Conservation (phyloP, 352 stramenopile genomes). For the Pythium biforme region DNA sequence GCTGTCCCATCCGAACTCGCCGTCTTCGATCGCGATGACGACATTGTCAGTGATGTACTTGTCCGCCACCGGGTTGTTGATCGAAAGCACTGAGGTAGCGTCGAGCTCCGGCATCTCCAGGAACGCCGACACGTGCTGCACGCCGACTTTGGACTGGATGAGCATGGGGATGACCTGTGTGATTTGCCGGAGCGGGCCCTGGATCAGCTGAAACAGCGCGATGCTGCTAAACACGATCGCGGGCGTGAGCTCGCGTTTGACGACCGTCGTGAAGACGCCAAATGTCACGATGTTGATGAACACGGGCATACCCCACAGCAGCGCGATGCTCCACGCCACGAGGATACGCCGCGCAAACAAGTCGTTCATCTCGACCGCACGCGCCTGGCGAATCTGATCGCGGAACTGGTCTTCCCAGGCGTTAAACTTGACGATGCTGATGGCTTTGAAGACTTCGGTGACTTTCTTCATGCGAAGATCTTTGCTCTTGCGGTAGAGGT, state of each 20-base stretch:
- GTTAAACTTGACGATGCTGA: constrained; percentile 94
- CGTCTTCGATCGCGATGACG: constrained; percentile 33
- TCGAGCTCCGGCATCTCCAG: constrained; percentile 50
- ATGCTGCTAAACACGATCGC: constrained; percentile 66
- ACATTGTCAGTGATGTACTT: constrained; percentile 24
- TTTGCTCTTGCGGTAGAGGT: constrained; percentile 28
- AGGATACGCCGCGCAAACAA: constrained; percentile 36
- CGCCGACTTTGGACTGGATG: constrained; percentile 80
- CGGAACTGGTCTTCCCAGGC: constrained; percentile 87
- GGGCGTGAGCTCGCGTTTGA: constrained; percentile 86
- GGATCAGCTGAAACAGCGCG: constrained; percentile 78
- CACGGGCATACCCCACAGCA: constrained; percentile 40
- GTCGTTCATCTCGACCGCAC: constrained; percentile 32
- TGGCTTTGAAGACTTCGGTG: constrained; percentile 47
- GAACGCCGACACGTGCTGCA: constrained; percentile 39
- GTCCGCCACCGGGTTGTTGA: constrained; percentile 12
- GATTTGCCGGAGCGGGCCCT: constrained; percentile 45
- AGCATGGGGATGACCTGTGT: constrained; percentile 54
- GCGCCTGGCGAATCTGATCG: constrained; percentile 45
- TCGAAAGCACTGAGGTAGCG: constrained; percentile 10
- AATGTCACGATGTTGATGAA: constrained; percentile 55
- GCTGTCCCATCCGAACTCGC: constrained; percentile 32
- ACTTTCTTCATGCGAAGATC: constrained; percentile 58
- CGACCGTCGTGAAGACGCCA: constrained; percentile 36
- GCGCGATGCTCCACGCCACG: constrained; percentile 32